These are phyloP conservation scores for Metroxylon sagu DNA, from an alignment of 176 grass and related monocot genomes.

Conservation along the genomic window DNA sequence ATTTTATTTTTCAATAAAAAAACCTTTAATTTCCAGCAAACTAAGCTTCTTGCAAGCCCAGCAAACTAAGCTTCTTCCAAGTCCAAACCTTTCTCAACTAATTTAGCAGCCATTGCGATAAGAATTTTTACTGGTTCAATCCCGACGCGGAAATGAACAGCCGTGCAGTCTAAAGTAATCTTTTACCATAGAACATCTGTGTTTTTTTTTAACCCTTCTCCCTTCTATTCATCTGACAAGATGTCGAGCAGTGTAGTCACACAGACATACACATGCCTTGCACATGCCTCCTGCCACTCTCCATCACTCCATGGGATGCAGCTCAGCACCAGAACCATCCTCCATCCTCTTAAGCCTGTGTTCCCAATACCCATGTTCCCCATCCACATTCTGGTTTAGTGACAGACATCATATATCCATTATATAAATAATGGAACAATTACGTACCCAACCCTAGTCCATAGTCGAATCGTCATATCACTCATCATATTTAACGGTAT, in stretches of 20 bases:
- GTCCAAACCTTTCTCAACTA: too few species aligned
- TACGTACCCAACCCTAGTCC: too few species aligned
- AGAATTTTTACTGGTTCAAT: too few species aligned
- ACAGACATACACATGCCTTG: neutral
- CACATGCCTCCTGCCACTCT: slow-evolving; percentile 1
- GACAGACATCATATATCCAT: neutral
- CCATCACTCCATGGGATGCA: neutral
- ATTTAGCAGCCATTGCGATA: too few species aligned
- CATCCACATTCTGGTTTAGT: neutral
- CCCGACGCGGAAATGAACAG: neutral
- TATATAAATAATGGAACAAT: neutral
- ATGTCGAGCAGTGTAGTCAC: neutral
- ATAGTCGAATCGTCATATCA: too few species aligned
- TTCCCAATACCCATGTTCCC: neutral
- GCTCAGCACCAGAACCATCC: neutral
- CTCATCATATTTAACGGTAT: too few species aligned
- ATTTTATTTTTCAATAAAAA: too few species aligned
- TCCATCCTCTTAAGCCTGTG: too few species aligned
- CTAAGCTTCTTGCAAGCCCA: too few species aligned
- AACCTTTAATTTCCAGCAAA: too few species aligned
- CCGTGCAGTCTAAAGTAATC: neutral
- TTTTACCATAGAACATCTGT: neutral
- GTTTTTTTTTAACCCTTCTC: neutral
- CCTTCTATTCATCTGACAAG: neutral
- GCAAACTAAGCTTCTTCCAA: too few species aligned